Percentiles rank a stretch among this genome's conserved stretches.
Conservation (phyloP, 768 basidiomycete genomes). For the Cubamyces lactineus region DNA sequence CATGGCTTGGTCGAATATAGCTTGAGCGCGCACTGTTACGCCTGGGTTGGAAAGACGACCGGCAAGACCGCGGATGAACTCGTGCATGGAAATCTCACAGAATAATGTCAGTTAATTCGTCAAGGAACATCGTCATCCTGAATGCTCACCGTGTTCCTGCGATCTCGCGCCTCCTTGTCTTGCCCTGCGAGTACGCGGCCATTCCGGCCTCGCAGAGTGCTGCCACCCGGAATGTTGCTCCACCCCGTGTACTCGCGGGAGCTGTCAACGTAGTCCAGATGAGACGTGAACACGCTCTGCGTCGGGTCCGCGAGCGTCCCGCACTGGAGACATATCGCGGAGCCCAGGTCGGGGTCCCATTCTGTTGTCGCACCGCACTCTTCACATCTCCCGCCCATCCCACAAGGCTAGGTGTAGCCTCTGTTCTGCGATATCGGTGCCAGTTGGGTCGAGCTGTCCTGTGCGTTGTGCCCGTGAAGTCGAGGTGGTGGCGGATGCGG, state of each 20-base stretch:
- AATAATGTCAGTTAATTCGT: background rate
- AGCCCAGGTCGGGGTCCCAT: constrained; percentile 61
- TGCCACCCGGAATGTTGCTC: constrained; percentile 27
- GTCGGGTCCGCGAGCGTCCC: constrained; percentile 69
- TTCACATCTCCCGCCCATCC: constrained; percentile 44
- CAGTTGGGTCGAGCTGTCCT: background rate
- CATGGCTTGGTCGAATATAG: constrained; percentile 73
- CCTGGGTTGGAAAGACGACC: constrained; percentile 61
- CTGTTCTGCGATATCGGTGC: background rate
- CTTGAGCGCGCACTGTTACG: constrained; percentile 64
- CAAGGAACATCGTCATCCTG: constrained; percentile 25
- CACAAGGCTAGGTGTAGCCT: constrained; percentile 14
- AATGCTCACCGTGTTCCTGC: constrained; percentile 58
- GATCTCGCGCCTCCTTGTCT: constrained; percentile 64
- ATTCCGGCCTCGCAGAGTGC: constrained; percentile 51
- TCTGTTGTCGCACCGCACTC: constrained; percentile 57
- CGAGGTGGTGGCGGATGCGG: constrained; percentile 16
- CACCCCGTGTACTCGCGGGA: constrained; percentile 38
- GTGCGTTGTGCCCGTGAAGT: background rate
- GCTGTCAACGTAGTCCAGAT: constrained; percentile 41
- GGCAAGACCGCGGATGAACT: constrained; percentile 64
- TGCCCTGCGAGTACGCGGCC: constrained; percentile 69
- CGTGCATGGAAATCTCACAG: constrained; percentile 60
- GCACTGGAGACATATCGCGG: constrained; percentile 68
- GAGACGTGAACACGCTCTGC: constrained; percentile 60